These are phyloP conservation scores for Russula brevipes DNA, from an alignment of 768 basidiomycete genomes.

Conservation along the genomic window DNA sequence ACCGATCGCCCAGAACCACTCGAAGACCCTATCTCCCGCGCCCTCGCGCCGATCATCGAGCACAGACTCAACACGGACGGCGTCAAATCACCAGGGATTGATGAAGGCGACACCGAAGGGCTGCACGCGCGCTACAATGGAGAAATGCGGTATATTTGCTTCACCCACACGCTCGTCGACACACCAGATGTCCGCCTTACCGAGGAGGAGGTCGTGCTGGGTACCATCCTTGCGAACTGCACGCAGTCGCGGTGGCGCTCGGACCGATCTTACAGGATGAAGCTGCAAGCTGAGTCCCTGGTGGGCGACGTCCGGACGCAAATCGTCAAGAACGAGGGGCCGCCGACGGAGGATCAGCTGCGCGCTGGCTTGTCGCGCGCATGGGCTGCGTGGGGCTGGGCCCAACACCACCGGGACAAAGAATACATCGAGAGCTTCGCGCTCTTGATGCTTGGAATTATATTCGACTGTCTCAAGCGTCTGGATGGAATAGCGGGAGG, in stretches of 20 bases:
- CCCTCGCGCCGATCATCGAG: slow-evolving; percentile 4
- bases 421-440: slow-evolving; percentile 54
- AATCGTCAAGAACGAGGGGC: slow-evolving; percentile 21
- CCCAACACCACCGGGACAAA: slow-evolving; percentile 35
- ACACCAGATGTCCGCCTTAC: slow-evolving; percentile 49
- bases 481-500: background rate
- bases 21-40: slow-evolving; percentile 4
- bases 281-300: slow-evolving; percentile 48
- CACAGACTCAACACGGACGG: background rate
- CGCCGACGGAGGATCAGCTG: slow-evolving; percentile 22
- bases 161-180: slow-evolving; percentile 60
- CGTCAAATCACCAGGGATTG: background rate
- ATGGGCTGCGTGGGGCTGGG: slow-evolving; percentile 64
- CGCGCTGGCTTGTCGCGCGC: slow-evolving; percentile 43
- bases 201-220: slow-evolving; percentile 72
- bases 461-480: slow-evolving; percentile 2
- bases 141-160: slow-evolving; percentile 66
- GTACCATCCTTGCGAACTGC: slow-evolving; percentile 69
- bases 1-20: background rate
- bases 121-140: slow-evolving; percentile 52
- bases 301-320: slow-evolving; percentile 46
- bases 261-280: slow-evolving; percentile 59
- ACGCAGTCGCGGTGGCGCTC: slow-evolving; percentile 55
- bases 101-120: background rate
- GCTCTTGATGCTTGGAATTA: slow-evolving; percentile 49